These are phyloP conservation scores for Talaromyces trachyspermus DNA, from an alignment of 495 filamentous ascomycete species.

Conservation along the genomic window DNA sequence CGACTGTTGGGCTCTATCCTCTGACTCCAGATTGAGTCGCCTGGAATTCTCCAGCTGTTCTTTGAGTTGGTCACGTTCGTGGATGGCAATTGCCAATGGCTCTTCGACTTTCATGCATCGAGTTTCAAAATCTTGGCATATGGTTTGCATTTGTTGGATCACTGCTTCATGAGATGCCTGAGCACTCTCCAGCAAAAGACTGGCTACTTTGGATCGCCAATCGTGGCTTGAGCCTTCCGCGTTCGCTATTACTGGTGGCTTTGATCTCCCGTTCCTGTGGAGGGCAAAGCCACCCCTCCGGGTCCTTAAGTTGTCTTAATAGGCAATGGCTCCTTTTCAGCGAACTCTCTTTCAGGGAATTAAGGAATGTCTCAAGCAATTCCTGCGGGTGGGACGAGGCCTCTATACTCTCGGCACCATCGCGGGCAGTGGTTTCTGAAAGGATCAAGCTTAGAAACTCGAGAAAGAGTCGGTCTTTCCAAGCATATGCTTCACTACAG, in stretches of 20 bases:
- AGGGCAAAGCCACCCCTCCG: neutral
- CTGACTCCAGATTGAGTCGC: slow-evolving; percentile 20
- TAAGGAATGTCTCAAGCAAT: neutral
- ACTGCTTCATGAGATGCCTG: slow-evolving; percentile 30
- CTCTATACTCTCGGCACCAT: neutral
- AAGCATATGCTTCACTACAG: neutral
- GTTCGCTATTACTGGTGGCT: neutral
- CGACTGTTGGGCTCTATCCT: slow-evolving; percentile 10
- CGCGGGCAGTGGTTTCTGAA: too few species aligned
- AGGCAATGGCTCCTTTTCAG: neutral
- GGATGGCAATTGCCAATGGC: slow-evolving; percentile 37
- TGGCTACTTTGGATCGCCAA: slow-evolving; percentile 37
- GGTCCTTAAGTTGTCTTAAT: neutral
- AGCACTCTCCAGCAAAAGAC: slow-evolving; percentile 27
- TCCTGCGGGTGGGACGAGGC: slow-evolving; percentile 18
- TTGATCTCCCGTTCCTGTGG: neutral
- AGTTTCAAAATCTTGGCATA: slow-evolving; percentile 49
- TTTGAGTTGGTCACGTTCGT: slow-evolving; percentile 32
- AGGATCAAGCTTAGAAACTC: neutral
- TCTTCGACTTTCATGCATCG: slow-evolving; percentile 44
- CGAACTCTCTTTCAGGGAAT: slow-evolving; percentile 5
- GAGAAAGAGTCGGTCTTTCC: neutral
- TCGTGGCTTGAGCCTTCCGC: slow-evolving; percentile 19
- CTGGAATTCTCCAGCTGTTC: slow-evolving; percentile 20
- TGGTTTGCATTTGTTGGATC: slow-evolving; percentile 39